phyloP scores from a whole-genome alignment of 225 moss, liverwort and hornwort genomes.

The Marchantia polymorpha region DNA sequence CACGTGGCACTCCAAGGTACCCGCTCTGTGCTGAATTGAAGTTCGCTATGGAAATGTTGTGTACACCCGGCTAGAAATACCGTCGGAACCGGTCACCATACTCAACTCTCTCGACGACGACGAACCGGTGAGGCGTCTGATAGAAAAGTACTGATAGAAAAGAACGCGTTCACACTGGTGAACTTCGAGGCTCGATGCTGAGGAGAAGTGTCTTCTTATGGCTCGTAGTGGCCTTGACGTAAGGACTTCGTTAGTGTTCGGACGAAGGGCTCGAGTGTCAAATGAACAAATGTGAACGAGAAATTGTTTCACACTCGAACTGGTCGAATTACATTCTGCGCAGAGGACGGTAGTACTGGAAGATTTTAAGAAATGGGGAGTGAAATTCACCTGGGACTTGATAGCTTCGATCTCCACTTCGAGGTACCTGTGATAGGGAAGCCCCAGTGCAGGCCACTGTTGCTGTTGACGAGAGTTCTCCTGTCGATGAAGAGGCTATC shows the following conservation, averaged over 20 bases:
- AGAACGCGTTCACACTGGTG: too few species aligned
- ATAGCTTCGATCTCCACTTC: constrained; percentile 17
- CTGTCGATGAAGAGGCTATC: constrained; percentile 18
- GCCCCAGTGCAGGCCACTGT: constrained; percentile 11
- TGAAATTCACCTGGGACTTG: neutral
- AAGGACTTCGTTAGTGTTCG: too few species aligned
- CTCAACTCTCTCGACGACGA: too few species aligned
- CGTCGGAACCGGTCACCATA: too few species aligned
- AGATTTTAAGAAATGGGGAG: neutral
- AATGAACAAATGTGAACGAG: neutral
- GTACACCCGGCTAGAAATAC: too few species aligned
- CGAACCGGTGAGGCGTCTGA: too few species aligned
- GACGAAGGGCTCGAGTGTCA: too few species aligned
- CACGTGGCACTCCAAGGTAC: neutral
- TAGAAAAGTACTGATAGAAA: too few species aligned
- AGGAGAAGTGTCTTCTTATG: too few species aligned
- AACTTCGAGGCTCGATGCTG: too few species aligned
- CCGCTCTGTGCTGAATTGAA: neutral
- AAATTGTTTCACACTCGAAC: neutral
- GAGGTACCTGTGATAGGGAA: neutral
- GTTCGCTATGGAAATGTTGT: too few species aligned
- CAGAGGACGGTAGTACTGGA: neutral
- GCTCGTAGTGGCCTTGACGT: too few species aligned
- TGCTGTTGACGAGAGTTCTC: neutral
- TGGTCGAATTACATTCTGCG: neutral